Evolutionary conservation across 768 basidiomycete genomes (phyloP).

Genomic region (Tylopilus rubrobrunneus): DNA sequence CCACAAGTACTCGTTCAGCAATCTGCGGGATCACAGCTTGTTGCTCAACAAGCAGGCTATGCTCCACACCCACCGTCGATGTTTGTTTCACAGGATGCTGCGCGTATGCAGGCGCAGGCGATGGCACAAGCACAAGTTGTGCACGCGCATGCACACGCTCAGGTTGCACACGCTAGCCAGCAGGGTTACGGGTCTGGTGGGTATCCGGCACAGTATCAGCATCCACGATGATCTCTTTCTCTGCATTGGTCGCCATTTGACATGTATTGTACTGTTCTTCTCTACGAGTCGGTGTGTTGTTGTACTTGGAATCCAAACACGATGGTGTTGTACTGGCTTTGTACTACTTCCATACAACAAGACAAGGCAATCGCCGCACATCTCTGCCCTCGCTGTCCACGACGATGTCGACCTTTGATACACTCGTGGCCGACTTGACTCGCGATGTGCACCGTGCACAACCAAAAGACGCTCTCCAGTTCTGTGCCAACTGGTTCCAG

Average conservation of each 20-base stretch:
- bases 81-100: slow-evolving; percentile 31
- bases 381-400: slow-evolving; percentile 6
- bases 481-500: slow-evolving; percentile 94
- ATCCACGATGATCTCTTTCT: slow-evolving; percentile 22
- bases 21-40: slow-evolving; percentile 35
- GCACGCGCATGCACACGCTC: slow-evolving; percentile 40
- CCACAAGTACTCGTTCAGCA: slow-evolving; percentile 36
- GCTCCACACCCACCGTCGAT: slow-evolving; percentile 32
- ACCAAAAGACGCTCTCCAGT: slow-evolving; percentile 89
- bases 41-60: slow-evolving; percentile 32
- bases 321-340: not conserved
- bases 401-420: slow-evolving; percentile 69
- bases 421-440: slow-evolving; percentile 78
- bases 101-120: slow-evolving; percentile 39
- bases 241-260: not conserved
- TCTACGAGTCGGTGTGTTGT: not conserved
- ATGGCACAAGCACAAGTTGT: slow-evolving; percentile 38
- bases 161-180: slow-evolving; percentile 28
- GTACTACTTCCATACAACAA: slow-evolving; percentile 1
- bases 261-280: slow-evolving; percentile 9
- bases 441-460: slow-evolving; percentile 83
- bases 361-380: slow-evolving; percentile 1
- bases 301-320: not conserved
- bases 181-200: slow-evolving; percentile 27
- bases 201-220: slow-evolving; percentile 32